Evolutionary conservation across 2,329 filamentous ascomycete genomes (phyloP).

Genomic region (Colletotrichum karsti): DNA sequence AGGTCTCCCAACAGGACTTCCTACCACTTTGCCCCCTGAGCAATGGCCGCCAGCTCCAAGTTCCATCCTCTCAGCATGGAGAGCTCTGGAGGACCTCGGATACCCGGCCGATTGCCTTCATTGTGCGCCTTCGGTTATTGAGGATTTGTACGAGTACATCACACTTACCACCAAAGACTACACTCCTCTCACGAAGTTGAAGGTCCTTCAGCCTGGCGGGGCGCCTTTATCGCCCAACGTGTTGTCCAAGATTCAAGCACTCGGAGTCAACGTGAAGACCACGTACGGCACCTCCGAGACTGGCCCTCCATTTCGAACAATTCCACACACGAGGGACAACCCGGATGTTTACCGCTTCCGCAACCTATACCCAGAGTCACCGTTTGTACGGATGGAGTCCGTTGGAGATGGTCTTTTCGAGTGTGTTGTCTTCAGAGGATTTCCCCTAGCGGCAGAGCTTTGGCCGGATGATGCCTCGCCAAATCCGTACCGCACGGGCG

Average conservation of each 20-base stretch:
- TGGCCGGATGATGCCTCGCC: constrained; percentile 1
- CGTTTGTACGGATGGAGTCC: not conserved
- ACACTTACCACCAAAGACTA: constrained; percentile 11
- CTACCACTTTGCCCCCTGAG: not conserved
- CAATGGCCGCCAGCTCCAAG: constrained; percentile 23
- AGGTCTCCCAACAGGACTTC: constrained; percentile 7
- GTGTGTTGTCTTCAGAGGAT: constrained; percentile 13
- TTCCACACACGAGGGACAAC: constrained; percentile 19
- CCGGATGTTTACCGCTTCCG: constrained; percentile 20
- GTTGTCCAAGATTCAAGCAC: not conserved
- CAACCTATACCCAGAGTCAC: constrained; percentile 13
- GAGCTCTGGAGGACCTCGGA: not conserved
- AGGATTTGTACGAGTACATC: constrained; percentile 19
- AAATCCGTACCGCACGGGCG: constrained; percentile 13
- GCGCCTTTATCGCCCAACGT: not conserved
- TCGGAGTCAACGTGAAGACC: constrained; percentile 21
- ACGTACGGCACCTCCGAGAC: constrained; percentile 19
- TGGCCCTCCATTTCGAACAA: constrained; percentile 4
- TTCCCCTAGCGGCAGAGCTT: constrained; percentile 15
- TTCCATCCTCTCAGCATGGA: constrained; percentile 14
- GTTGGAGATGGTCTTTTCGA: constrained; percentile 8
- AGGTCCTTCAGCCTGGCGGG: constrained; percentile 13
- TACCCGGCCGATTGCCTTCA: constrained; percentile 14
- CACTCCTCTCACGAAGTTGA: not conserved
- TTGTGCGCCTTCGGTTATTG: constrained; percentile 17